Evolutionary conservation across 108 stramenopile genomes (phyloP), one percentile per base, ranked within the genome.

Genomic region (Poteriospumella lacustris): DNA sequence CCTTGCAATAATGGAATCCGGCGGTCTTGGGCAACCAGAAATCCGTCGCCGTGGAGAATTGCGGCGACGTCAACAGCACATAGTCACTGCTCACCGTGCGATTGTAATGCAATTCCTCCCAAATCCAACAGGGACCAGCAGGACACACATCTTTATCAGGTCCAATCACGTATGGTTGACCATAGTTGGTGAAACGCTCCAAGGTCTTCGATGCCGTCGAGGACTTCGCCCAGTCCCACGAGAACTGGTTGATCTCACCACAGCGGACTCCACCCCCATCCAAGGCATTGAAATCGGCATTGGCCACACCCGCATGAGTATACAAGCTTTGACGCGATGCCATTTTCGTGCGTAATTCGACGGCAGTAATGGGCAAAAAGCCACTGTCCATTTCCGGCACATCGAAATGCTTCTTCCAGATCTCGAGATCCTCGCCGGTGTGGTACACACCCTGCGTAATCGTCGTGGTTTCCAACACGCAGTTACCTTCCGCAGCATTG

Each of bases 1-100:
- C 9, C 64, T 67, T 67, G 40, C 64, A 67, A 41, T 67, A 67
- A 67, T 67, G 64, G 19, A 67, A 33, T 15, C 64, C 64, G 39
- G 64, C 64, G 9, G 64, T 15, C 12, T 19, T 15, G 19, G 64
- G 64, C 40, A 67, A 19, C 31, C 31, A 31, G 39, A 12, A 9
- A 33, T 41, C 64, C 12, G 9, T 38, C 36, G 9, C 31, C 19
- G 64, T 67, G 19, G 47, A 9, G 19, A 52, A 52, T 19, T 19
- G 19, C 19, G 47, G 47, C 9, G 15, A 15, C 19, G 9, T 9
- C 15, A 52, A 15, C 19, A 52, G 15, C 15, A 67, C 64, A 40
- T 9, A 15, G 40, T 67, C 19, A 19, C 12, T 19, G 9, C 19
- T 19, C 9, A 15, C 31, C 9, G 9, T 19, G 19, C 19, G 12